A percentile compares a stretch with the other conserved stretches of the same genome.
Evolutionary conservation across 1,284 basidiomycete species (phyloP).

Genomic region (Moniliella sp.): DNA sequence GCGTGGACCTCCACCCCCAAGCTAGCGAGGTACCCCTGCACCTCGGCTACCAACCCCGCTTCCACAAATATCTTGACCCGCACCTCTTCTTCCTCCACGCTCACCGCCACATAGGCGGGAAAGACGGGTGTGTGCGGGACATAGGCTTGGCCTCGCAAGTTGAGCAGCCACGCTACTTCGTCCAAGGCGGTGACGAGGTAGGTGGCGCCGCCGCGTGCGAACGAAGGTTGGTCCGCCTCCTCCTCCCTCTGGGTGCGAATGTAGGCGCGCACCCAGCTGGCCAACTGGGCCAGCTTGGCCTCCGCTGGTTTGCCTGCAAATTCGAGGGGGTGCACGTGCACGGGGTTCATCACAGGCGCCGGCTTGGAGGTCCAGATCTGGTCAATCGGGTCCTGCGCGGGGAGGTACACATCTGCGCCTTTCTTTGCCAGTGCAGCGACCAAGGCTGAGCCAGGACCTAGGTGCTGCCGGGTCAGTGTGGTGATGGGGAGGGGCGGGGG

Average conservation of each 20-base stretch:
- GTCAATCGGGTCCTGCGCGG: slow-evolving; percentile 59
- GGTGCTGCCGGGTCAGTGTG: too few species aligned
- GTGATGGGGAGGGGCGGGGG: too few species aligned
- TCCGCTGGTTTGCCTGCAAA: slow-evolving; percentile 40
- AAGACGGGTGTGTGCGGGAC: slow-evolving; percentile 82
- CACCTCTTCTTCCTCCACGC: too few species aligned
- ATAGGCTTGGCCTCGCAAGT: slow-evolving; percentile 72
- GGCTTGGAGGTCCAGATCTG: slow-evolving; percentile 58
- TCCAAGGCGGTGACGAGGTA: slow-evolving; percentile 31
- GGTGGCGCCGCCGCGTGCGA: slow-evolving; percentile 18
- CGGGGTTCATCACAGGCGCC: slow-evolving; percentile 46
- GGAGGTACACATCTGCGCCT: too few species aligned
- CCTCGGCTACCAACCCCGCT: slow-evolving; percentile 23
- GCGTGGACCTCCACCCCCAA: slow-evolving; percentile 46
- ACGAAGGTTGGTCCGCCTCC: slow-evolving; percentile 14
- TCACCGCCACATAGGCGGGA: slow-evolving; percentile 70
- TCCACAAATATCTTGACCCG: slow-evolving; percentile 53
- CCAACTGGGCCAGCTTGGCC: slow-evolving; percentile 19
- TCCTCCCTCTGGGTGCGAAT: too few species aligned
- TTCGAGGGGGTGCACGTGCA: slow-evolving; percentile 51
- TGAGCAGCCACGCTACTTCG: slow-evolving; percentile 51
- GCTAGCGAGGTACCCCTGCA: slow-evolving; percentile 9
- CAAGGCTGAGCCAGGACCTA: too few species aligned
- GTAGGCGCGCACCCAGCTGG: too few species aligned
- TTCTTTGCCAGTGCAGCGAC: too few species aligned